A percentile compares a stretch with the other conserved stretches of the same genome.
phyloP scores from a whole-genome alignment of 2,329 filamentous ascomycete species.

The Aspergillus sp. region DNA sequence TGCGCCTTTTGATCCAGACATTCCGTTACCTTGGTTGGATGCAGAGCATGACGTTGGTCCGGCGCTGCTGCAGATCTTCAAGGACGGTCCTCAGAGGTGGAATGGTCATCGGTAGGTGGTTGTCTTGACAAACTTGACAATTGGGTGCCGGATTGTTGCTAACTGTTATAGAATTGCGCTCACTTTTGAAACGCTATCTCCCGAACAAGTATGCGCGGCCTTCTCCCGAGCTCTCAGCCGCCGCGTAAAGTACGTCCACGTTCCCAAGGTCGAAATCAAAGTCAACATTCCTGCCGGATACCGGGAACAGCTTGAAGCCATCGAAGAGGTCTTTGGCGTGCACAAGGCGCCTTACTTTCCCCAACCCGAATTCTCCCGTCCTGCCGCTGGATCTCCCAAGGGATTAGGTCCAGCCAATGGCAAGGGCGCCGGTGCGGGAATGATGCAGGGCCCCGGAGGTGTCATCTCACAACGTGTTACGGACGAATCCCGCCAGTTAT shows the following conservation, averaged over 20 bases:
- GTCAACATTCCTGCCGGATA: constrained; percentile 88
- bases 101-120: constrained; percentile 63
- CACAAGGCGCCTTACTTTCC: constrained; percentile 64
- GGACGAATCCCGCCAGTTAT: constrained; percentile 73
- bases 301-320: constrained; percentile 74
- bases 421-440: constrained; percentile 46
- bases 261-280: constrained; percentile 73
- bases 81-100: constrained; percentile 87
- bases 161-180: constrained; percentile 67
- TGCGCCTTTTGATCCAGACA: constrained; percentile 87
- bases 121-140: background rate
- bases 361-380: constrained; percentile 54
- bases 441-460: constrained; percentile 54
- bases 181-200: constrained; percentile 86
- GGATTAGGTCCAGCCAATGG: constrained; percentile 37
- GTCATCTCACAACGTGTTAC: constrained; percentile 66
- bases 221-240: constrained; percentile 78
- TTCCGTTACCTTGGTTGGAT: constrained; percentile 90
- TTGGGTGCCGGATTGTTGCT: background rate
- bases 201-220: constrained; percentile 74
- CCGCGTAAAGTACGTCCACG: constrained; percentile 73
- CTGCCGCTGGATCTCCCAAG: constrained; percentile 39
- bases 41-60: constrained; percentile 95
- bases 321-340: constrained; percentile 60
- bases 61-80: constrained; percentile 89